A percentile compares a stretch with the other conserved stretches of the same genome.
Evolutionary conservation across 345 rosid species (phyloP).

Genomic region (Rhodamnia argentea): DNA sequence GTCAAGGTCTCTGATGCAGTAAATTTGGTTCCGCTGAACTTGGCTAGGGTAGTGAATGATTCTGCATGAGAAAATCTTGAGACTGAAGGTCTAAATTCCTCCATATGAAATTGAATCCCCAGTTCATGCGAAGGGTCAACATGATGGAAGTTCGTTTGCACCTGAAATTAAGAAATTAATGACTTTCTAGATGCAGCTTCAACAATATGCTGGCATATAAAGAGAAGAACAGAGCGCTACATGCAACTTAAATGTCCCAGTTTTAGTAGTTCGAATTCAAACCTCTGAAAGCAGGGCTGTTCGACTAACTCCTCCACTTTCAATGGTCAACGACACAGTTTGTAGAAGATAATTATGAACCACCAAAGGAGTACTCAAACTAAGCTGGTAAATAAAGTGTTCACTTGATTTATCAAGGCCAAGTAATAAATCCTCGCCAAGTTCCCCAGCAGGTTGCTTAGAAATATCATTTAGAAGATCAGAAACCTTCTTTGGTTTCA

Average conservation of each 20-base stretch:
- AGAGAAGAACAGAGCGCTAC: background rate
- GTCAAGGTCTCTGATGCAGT: slow-evolving; percentile 50
- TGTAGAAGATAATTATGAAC: slow-evolving; percentile 76
- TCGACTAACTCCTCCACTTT: slow-evolving; percentile 60
- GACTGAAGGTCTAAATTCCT: slow-evolving; percentile 43
- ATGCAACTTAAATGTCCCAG: background rate
- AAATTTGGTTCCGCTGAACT: slow-evolving; percentile 63
- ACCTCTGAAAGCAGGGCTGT: slow-evolving; percentile 73
- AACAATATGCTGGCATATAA: background rate
- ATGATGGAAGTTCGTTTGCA: slow-evolving; percentile 66
- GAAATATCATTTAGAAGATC: slow-evolving; percentile 5
- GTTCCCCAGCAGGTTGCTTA: slow-evolving; percentile 21
- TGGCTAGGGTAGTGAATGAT: slow-evolving; percentile 52
- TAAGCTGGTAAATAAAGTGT: slow-evolving; percentile 51
- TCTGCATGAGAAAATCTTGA: slow-evolving; percentile 76
- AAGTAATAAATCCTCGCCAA: slow-evolving; percentile 13
- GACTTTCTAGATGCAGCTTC: background rate
- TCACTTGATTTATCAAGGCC: slow-evolving; percentile 29
- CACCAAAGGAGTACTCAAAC: slow-evolving; percentile 65
- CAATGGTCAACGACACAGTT: slow-evolving; percentile 47
- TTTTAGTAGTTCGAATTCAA: slow-evolving; percentile 5
- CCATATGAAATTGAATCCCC: slow-evolving; percentile 47
- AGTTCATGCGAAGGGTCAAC: slow-evolving; percentile 85
- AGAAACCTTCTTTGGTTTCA: slow-evolving; percentile 19
- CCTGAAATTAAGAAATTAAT: slow-evolving; percentile 28